Base-by-base conservation (phyloP, 2,329 filamentous ascomycete species). In the Fusarium pilosicola region DNA sequence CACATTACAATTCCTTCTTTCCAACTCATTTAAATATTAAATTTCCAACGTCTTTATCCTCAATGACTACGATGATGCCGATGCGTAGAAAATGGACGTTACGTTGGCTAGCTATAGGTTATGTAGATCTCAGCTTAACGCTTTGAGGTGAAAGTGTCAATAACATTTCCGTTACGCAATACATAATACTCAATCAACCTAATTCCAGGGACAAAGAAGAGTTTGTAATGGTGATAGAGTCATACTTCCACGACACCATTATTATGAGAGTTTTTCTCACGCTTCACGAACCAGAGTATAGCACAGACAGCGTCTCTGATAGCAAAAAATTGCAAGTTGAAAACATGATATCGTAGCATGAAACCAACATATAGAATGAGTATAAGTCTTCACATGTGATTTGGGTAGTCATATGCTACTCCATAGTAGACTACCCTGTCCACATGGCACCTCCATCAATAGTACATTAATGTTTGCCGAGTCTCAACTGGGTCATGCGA, bases 121-220 rank as follows among this genome's bases (percentile, higher is more conserved):
- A 58, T 26, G 30, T 11, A 34, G 20, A 17, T 5, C 7, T 2
- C 2, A 1, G 6, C 10, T 11, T 0, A 0, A 6, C 18, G 7
- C 10, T 13, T 26, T 20, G 18, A 9, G 28, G 11, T 32, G 7
- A 12, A 26, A 34, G 9, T 3, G 11, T 9, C 13, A 32, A 22
- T 3, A 12, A 20, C 12, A 18, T 24, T 13, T 34, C 6, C 11
- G 3, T 32, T 32, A 2, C 14, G 18, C 5, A 3, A 9, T 14
- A 3, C 5, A 6, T 17, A 22, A 7, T 1, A 13, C 14, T 14
- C 6, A 0, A 20, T 30, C 5, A 55, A 30, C 7, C 8, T 12
- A 2, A 5, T 26, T 34, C 7, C 2, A 20, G 10, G 9, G 12
- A 3, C 3, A 0, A 24, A 34, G 6, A 20, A 39, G 38, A 22